Conservation (phyloP, 2,329 filamentous ascomycete species). For the Acrocalymma vagum region DNA sequence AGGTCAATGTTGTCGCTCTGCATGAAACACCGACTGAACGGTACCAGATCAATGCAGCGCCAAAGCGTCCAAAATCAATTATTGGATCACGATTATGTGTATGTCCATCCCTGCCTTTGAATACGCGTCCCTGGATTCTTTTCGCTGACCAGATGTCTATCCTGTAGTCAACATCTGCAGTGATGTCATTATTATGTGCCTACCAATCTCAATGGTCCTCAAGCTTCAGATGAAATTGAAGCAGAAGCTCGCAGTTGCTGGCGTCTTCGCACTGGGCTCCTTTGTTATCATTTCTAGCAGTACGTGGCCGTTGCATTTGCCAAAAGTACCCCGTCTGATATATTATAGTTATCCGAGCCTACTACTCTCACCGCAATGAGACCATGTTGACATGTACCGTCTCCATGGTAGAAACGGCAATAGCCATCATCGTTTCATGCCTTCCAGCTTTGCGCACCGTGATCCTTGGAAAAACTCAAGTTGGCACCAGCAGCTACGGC, state of each 20-base stretch:
- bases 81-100: constrained; percentile 33
- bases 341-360: constrained; percentile 29
- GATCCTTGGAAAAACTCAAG: constrained; percentile 25
- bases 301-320: constrained; percentile 6
- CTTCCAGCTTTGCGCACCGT: constrained; percentile 40
- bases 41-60: constrained; percentile 27
- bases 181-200: constrained; percentile 27
- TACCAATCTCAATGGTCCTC: constrained; percentile 32
- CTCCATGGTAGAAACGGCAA: constrained; percentile 36
- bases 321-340: constrained; percentile 5
- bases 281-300: constrained; percentile 34
- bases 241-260: constrained; percentile 29
- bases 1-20: constrained; percentile 4
- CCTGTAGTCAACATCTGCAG: constrained; percentile 30
- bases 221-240: constrained; percentile 31
- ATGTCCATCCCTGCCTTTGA: too few species aligned
- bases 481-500: constrained; percentile 27
- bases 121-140: too few species aligned
- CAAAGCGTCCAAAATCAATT: constrained; percentile 25
- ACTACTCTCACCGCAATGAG: constrained; percentile 25
- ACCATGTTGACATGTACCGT: constrained; percentile 33
- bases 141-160: too few species aligned
- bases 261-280: constrained; percentile 29
- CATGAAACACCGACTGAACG: constrained; percentile 8
- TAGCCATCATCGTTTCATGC: constrained; percentile 53